Evolutionary conservation across 495 filamentous ascomycete species (phyloP).

Genomic region (Talaromyces stipitatus): DNA sequence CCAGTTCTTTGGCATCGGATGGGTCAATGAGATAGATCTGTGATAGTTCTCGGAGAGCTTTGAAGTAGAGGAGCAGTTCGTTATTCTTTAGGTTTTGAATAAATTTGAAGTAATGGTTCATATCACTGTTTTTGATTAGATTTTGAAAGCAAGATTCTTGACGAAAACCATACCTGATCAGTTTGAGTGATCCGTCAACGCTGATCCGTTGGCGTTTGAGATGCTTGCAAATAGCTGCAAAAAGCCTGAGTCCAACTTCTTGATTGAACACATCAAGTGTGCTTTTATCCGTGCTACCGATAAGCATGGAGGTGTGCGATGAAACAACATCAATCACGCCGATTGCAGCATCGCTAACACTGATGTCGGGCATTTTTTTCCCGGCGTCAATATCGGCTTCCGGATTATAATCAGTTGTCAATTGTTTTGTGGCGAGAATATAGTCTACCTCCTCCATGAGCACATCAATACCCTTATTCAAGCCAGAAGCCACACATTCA

Average conservation of each 20-base stretch:
- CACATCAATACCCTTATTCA: constrained; percentile 97
- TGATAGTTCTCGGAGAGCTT: constrained; percentile 80
- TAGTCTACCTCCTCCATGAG: constrained; percentile 98
- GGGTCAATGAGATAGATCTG: constrained; percentile 94
- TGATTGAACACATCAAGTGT: constrained; percentile 98
- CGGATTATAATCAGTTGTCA: constrained; percentile 87
- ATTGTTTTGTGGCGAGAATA: constrained; percentile 81
- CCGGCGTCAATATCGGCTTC: constrained; percentile 38
- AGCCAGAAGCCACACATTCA: constrained; percentile 87
- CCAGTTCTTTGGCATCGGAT: constrained; percentile 87
- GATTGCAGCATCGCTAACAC: constrained; percentile 67
- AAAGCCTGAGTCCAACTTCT: constrained; percentile 89
- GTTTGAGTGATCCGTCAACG: constrained; percentile 79
- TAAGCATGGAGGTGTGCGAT: constrained; percentile 83
- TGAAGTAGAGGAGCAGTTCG: constrained; percentile 81
- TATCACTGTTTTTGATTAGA: constrained; percentile 52
- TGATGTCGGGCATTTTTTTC: constrained; percentile 60
- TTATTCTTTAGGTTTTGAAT: constrained; percentile 72
- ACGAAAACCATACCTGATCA: constrained; percentile 60
- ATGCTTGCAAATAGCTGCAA: constrained; percentile 88
- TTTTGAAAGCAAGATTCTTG: neutral
- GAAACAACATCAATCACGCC: constrained; percentile 78
- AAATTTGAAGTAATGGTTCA: constrained; percentile 88
- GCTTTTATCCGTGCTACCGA: constrained; percentile 90
- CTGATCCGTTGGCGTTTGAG: constrained; percentile 91